Percentiles rank a stretch among this genome's conserved stretches.
Evolutionary conservation across 148 eudicot genomes (phyloP).

Genomic region (Silene latifolia): DNA sequence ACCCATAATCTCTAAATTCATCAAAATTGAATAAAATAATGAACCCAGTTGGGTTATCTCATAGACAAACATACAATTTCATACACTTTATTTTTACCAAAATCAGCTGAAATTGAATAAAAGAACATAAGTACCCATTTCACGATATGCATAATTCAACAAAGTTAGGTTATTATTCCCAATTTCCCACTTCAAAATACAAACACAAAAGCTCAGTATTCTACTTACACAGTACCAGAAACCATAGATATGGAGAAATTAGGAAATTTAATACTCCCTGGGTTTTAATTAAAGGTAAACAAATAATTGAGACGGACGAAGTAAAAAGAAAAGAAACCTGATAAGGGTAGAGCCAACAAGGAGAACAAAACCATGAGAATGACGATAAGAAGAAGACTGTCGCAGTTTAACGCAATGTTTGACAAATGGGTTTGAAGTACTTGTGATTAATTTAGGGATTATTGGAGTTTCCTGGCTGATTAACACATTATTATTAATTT

Average conservation of each 20-base stretch:
- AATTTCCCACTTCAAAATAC: conserved; percentile 5
- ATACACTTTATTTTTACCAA: too few relatives aligned
- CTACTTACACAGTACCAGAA: neutral
- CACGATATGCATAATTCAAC: neutral
- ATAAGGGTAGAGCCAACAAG: conserved; percentile 70
- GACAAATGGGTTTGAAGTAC: conserved; percentile 82
- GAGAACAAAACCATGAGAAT: conserved; percentile 58
- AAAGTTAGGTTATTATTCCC: neutral
- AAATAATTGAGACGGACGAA: too few relatives aligned
- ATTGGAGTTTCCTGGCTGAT: neutral
- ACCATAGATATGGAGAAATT: too few relatives aligned
- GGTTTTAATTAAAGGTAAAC: too few relatives aligned
- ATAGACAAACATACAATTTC: too few relatives aligned
- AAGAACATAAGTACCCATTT: neutral
- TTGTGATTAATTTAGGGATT: conserved; percentile 49
- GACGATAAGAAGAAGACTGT: conserved; percentile 80
- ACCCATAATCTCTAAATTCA: too few relatives aligned
- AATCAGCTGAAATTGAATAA: too few relatives aligned
- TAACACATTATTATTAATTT: too few relatives aligned
- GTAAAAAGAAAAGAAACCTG: conserved; percentile 35
- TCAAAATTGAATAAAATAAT: conserved; percentile 6
- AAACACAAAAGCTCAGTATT: neutral
- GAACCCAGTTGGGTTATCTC: too few relatives aligned
- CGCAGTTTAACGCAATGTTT: conserved; percentile 93
- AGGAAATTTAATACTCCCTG: too few relatives aligned